Evolutionary conservation across 1,284 basidiomycete species (phyloP), one percentile per base, ranked within the genome.

Genomic region (Apiotrichum laibachii): DNA sequence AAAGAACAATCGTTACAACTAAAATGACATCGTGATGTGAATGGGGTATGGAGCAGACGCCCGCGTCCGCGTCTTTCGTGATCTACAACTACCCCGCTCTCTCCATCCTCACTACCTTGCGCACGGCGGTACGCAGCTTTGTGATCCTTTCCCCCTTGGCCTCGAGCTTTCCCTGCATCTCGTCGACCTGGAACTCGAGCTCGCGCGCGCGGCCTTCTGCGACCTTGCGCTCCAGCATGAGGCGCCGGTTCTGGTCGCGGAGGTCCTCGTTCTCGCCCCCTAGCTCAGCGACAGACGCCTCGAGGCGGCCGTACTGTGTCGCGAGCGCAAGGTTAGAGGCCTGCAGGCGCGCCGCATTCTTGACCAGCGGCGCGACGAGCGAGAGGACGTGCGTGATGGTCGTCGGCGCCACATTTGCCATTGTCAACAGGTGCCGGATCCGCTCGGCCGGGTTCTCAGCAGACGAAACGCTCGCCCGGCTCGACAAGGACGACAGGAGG

Each of bases 191-290:
- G 13, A 7, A 7, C 15, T 50, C 49, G 19, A 50, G 49, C 37
- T 50, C 35, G 35, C n/a, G 8, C 22, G 35, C 49, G 12, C 37
- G 34, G 9, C 34, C 49, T 19, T 46, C 40, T 5, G 22, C 49
- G 19, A 46, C 45, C 22, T 33, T 26, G 43, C 51, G 56, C 18
- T 45, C 56, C 2, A 53, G 34, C 34, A 57, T 51, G 26, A 57
- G 50, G 45, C 51, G 56, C 50, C 51, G 50, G 26, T 47, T 48
- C 50, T 57, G 50, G 13, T 44, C 50, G 15, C 50, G 50, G 35
- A 51, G 46, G 33, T 57, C 50, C 16, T 45, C 52, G 13, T 39
- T 39, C 48, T 58, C 51, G 18, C n/a, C 40, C 31, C 34, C 51
- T 1, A 53, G 51, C 31, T 53, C 51, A 11, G 42, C 31, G 26